phyloP scores from a whole-genome alignment of 805 yeast species.

The Kodamaea nitidulidarum region DNA sequence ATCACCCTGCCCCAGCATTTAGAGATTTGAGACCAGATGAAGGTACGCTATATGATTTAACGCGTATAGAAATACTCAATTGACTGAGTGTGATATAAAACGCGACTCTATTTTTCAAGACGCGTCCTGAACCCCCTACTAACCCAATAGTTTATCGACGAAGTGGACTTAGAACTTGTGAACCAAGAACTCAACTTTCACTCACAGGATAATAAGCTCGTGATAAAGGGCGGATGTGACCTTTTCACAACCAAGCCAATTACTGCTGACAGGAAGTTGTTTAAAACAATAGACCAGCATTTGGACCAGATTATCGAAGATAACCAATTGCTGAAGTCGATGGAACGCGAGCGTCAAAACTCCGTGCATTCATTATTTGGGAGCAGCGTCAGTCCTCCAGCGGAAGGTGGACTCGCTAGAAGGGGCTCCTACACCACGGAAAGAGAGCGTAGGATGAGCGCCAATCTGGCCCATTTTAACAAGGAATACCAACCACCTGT shows the following conservation, averaged over 20 bases:
- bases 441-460: slow-evolving; percentile 26
- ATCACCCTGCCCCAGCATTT: not conserved
- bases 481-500: slow-evolving; percentile 11
- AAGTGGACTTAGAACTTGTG: slow-evolving; percentile 85
- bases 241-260: slow-evolving; percentile 92
- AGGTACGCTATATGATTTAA: slow-evolving; percentile 1
- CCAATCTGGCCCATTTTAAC: slow-evolving; percentile 22
- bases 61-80: too few relatives aligned
- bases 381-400: slow-evolving; percentile 34
- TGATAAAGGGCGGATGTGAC: slow-evolving; percentile 84
- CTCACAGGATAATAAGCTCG: slow-evolving; percentile 39
- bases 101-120: not conserved
- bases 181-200: slow-evolving; percentile 65
- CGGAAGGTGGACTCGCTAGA: slow-evolving; percentile 9
- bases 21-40: slow-evolving; percentile 4
- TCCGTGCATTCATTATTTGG: slow-evolving; percentile 36
- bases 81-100: not conserved
- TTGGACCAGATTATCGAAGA: slow-evolving; percentile 52
- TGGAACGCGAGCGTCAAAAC: slow-evolving; percentile 36
- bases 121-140: slow-evolving; percentile 1
- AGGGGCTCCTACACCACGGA: slow-evolving; percentile 25
- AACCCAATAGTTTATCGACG: slow-evolving; percentile 74
- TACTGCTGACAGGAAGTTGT: slow-evolving; percentile 82
- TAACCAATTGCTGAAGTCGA: slow-evolving; percentile 36
- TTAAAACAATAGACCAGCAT: slow-evolving; percentile 82